Evolutionary conservation across 2,329 filamentous ascomycete species (phyloP).

Genomic region (Cryphonectria radicalis): DNA sequence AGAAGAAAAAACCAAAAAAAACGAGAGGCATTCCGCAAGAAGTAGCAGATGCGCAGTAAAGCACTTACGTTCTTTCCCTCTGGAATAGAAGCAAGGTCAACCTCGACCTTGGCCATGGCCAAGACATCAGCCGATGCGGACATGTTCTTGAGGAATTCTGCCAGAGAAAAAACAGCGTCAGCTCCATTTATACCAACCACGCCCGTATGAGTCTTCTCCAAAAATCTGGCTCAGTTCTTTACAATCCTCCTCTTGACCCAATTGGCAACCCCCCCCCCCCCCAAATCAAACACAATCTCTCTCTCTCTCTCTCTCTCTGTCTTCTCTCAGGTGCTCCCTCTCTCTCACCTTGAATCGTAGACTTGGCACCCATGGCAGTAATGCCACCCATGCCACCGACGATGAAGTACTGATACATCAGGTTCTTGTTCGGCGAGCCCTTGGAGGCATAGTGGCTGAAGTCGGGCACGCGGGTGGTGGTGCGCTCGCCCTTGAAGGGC

Average conservation of each 20-base stretch:
- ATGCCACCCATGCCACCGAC: conserved; percentile 93
- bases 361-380: conserved; percentile 92
- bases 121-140: conserved; percentile 97
- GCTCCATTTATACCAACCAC: neutral
- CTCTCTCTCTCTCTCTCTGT: no score
- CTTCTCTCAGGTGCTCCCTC: conserved; percentile 15
- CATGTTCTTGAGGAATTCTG: conserved; percentile 99
- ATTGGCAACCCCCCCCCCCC: conserved; percentile 4
- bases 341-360: conserved; percentile 89
- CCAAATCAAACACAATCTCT: neutral
- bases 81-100: conserved; percentile 88
- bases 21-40: no score
- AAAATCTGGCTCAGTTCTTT: neutral
- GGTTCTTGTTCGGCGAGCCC: conserved; percentile 70
- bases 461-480: conserved; percentile 76
- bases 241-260: neutral
- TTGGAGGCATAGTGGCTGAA: conserved; percentile 87
- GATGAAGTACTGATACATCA: conserved; percentile 98
- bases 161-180: conserved; percentile 22
- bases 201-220: neutral
- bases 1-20: neutral
- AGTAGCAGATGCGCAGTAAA: neutral
- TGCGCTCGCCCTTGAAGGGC: conserved; percentile 65
- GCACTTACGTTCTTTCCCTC: conserved; percentile 98
- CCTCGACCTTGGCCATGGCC: conserved; percentile 99